phyloP scores from a whole-genome alignment of 1,284 basidiomycete genomes.

The Garcileccinum viscosum region DNA sequence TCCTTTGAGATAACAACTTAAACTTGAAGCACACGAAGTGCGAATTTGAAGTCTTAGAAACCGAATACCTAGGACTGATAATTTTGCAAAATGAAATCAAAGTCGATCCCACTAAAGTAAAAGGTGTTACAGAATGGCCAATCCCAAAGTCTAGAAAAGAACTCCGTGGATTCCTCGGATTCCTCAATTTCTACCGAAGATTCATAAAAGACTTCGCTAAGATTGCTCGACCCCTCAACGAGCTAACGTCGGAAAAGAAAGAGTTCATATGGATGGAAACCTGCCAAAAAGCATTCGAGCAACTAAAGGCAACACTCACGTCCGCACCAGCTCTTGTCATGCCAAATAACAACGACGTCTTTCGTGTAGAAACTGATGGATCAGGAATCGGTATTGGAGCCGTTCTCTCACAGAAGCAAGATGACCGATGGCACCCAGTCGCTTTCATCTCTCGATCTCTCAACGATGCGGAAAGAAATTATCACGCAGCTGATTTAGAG shows the following conservation, averaged over 20 bases:
- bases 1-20: neutral
- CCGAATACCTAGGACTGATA: neutral
- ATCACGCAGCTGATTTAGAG: neutral
- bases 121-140: neutral
- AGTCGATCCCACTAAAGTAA: neutral
- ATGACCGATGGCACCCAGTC: neutral
- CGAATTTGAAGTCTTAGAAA: neutral
- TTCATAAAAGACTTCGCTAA: neutral
- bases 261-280: neutral
- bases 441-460: neutral
- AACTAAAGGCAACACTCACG: fast-evolving
- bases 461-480: neutral
- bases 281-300: neutral
- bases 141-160: neutral
- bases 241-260: neutral
- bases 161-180: neutral
- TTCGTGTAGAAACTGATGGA: neutral
- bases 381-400: fast-evolving
- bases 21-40: neutral
- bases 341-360: neutral
- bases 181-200: neutral
- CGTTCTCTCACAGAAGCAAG: neutral
- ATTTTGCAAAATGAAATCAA: neutral
- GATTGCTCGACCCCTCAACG: neutral
- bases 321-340: neutral